Evolutionary conservation across 306 rosid genomes (phyloP), one percentile per base, ranked within the genome.

Genomic region (Rosa chinensis): DNA sequence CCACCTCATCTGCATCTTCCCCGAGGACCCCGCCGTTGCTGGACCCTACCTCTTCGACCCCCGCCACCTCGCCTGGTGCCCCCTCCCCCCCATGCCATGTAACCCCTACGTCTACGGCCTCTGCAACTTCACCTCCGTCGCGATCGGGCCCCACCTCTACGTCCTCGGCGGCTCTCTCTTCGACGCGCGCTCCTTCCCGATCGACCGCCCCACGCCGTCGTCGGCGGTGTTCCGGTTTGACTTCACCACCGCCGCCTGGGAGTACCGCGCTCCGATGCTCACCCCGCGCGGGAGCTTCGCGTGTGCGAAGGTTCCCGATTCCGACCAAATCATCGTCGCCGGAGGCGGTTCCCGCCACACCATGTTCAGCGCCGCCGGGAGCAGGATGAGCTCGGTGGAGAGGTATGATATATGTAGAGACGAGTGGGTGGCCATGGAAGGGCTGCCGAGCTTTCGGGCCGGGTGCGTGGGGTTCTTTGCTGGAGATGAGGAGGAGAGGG

Each of bases 251-350:
- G 84, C 75, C 39, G 43, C 82, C 0, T 94, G 99, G 99, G 89
- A 88, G 50, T 17, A 70, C 61, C 88, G 90, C 17, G 74, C 97
- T 3, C 82, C 91, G 6, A 94, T 92, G 99, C 67, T 87, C 0
- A 81, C 97, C 0, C 89, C 97, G 0, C 88, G 99, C 0, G 97
- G 97, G 0, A 94, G 99, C 84, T 94, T 94, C n/a, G 99, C 97
- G 17, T 91, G 93, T 20, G 92, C 91, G 0, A 89, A 40, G 2
- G 48, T 84, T 11, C 85, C 82, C 0, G 68, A 63, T 18, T 69
- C 78, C 1, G 83, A 85, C 0, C 75, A 79, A 23, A 92, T 94
- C 76, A 3, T 91, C 10, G 99, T 94, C 1, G 97, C 97, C 0
- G 97, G 97, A 1, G 97, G 99, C 5, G 99, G 97, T 4, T 91